Evolutionary conservation across 2,329 filamentous ascomycete genomes (phyloP), one percentile per base, ranked within the genome.

Genomic region (Fusarium temperatum): DNA sequence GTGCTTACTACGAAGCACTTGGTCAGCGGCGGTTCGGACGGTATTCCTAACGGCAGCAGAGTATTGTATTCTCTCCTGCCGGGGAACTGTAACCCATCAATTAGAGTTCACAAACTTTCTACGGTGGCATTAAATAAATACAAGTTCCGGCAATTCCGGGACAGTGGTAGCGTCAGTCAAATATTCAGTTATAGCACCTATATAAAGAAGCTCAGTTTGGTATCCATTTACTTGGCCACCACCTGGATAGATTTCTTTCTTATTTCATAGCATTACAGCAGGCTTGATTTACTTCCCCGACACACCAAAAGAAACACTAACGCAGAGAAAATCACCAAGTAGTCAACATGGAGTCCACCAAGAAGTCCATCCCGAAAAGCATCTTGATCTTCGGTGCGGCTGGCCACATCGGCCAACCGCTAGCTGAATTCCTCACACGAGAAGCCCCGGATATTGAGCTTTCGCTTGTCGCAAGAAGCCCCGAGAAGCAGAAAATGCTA

Each of bases 281-380:
- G 42, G 5, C 17, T 14, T 45, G 0, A 4, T 26, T 9, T 2
- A 20, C 11, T 24, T 24, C 12, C 8, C 2, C 17, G 24, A 6
- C 17, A 20, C 1, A 45, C 8, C 6, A 4, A 45, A 45, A 9
- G 12, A 1, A 47, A 45, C 0, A 6, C 8, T 6, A 7, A 24
- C 10, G 10, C 6, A 0, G 2, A 5, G 2, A 13, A 1, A 26
- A 28, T 47, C 3, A 14, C 1, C 18, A 10, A 1, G 0, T 11
- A 1, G 1, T 47, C 4, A 47, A 1, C 13, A 48, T 48, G 45
- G 13, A 22, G 3, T 0, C 5, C 9, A 6, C 18, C 9, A 28
- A 48, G 45, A 48, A 28, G 26, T 0, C 45, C 15, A 28, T 22
- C 1, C 26, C 26, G 4, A 47, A 28, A 47, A 28, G 45, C 26